Conservation (phyloP, 768 basidiomycete genomes). For the Pleurotus platypus region DNA sequence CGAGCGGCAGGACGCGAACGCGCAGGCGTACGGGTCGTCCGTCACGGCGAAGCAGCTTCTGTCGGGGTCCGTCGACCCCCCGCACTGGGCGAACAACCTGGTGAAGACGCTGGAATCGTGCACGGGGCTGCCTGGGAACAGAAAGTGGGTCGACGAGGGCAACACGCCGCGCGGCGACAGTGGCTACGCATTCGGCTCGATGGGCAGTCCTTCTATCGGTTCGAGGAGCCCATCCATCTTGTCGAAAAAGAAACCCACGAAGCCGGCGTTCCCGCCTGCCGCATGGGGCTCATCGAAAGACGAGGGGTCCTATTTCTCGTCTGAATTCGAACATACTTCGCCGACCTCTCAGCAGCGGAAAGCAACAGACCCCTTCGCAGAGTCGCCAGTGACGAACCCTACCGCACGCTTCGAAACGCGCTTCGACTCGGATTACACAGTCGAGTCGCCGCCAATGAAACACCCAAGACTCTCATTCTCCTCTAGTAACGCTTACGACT, state of each 20-base stretch:
- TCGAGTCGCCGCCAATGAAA: slow-evolving; percentile 22
- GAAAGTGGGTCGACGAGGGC: slow-evolving; percentile 63
- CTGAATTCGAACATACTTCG: background rate
- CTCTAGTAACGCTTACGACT: background rate
- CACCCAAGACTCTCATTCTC: slow-evolving; percentile 8
- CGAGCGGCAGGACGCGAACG: slow-evolving; percentile 91
- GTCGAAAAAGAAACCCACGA: slow-evolving; percentile 38
- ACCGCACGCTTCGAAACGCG: slow-evolving; percentile 32
- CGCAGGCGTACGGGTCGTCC: slow-evolving; percentile 70
- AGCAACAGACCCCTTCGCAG: background rate
- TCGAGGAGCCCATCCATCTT: slow-evolving; percentile 32
- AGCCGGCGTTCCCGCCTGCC: slow-evolving; percentile 54
- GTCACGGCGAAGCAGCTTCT: slow-evolving; percentile 81
- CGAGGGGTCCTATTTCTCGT: slow-evolving; percentile 54
- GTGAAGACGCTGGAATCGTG: slow-evolving; percentile 72
- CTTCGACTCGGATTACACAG: slow-evolving; percentile 41
- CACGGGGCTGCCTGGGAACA: slow-evolving; percentile 64
- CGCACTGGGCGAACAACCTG: slow-evolving; percentile 75
- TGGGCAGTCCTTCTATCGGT: slow-evolving; percentile 36
- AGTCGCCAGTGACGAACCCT: background rate
- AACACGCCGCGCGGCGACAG: slow-evolving; percentile 26
- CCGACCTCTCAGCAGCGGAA: slow-evolving; percentile 15
- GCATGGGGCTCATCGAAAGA: slow-evolving; percentile 54
- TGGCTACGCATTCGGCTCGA: slow-evolving; percentile 58
- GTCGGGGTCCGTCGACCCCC: slow-evolving; percentile 68